A percentile compares a stretch with the other conserved stretches of the same genome.
Conservation (phyloP, 2,329 filamentous ascomycete species). For the Diplodia mutila region DNA sequence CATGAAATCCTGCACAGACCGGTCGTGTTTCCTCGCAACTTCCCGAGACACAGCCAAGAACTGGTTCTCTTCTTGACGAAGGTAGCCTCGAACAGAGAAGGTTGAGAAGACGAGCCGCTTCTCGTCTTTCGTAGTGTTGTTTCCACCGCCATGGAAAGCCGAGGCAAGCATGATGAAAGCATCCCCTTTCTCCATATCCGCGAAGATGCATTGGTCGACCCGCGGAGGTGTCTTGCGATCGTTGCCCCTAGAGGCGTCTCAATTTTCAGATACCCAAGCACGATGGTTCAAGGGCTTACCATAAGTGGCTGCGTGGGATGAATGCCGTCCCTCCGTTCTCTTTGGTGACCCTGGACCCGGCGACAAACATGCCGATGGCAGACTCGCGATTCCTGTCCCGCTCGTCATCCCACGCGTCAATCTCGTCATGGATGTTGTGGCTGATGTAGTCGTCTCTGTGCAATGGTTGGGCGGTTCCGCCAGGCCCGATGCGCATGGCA, state of each 20-base stretch:
- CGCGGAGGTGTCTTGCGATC: not conserved
- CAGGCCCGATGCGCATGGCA: slow-evolving; percentile 27
- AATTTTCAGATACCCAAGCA: no score
- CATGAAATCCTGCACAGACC: slow-evolving; percentile 29
- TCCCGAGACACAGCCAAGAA: slow-evolving; percentile 37
- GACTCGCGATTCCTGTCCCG: slow-evolving; percentile 6
- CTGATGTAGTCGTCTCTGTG: slow-evolving; percentile 24
- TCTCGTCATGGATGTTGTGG: slow-evolving; percentile 7
- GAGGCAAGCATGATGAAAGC: slow-evolving; percentile 29
- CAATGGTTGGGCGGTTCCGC: slow-evolving; percentile 9
- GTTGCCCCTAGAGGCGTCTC: not conserved
- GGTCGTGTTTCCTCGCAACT: slow-evolving; percentile 31
- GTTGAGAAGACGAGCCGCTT: slow-evolving; percentile 17
- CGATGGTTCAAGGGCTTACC: slow-evolving; percentile 16
- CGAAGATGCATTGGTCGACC: slow-evolving; percentile 16
- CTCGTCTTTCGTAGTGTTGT: slow-evolving; percentile 24
- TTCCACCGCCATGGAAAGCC: slow-evolving; percentile 28
- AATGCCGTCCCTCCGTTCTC: slow-evolving; percentile 20
- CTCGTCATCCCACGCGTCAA: slow-evolving; percentile 3
- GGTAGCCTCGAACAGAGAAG: slow-evolving; percentile 17
- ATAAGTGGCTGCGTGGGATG: slow-evolving; percentile 14
- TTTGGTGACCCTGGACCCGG: slow-evolving; percentile 4
- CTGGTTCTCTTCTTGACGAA: slow-evolving; percentile 44
- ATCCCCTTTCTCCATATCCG: slow-evolving; percentile 29
- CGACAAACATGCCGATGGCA: slow-evolving; percentile 22